Evolutionary conservation across 108 stramenopile genomes (phyloP).

Genomic region (Nitzschia inconspicua): DNA sequence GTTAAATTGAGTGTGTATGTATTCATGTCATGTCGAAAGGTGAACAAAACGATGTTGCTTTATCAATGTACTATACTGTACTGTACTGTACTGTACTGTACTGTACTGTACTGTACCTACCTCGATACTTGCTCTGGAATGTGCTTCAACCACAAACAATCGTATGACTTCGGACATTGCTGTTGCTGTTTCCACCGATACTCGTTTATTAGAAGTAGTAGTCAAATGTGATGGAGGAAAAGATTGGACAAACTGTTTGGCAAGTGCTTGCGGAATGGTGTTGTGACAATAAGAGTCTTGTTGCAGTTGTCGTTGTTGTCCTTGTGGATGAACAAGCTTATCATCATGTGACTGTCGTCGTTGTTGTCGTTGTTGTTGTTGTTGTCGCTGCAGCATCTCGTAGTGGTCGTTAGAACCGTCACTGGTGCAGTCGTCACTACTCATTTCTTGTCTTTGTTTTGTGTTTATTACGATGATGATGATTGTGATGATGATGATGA

Average conservation of each 20-base stretch:
- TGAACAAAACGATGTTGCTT: neutral
- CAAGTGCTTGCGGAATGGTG: slow-evolving; percentile 8
- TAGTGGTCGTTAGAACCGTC: no score
- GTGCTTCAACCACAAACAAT: slow-evolving; percentile 39
- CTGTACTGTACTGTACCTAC: no score
- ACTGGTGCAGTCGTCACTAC: no score
- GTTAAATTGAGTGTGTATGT: no score
- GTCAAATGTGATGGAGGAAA: neutral
- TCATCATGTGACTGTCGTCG: no score
- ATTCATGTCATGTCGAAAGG: neutral
- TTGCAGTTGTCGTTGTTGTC: no score
- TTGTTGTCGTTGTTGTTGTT: no score
- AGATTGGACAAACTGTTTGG: slow-evolving; percentile 10
- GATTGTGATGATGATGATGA: no score
- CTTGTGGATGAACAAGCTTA: no score
- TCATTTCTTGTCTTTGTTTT: no score
- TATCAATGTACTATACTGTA: neutral
- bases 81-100: neutral
- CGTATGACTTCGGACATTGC: slow-evolving; percentile 34
- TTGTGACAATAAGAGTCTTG: neutral
- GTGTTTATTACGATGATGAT: no score
- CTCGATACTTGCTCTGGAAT: slow-evolving; percentile 33
- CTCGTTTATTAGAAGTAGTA: slow-evolving; percentile 5
- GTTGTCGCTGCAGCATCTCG: no score
- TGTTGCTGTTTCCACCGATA: slow-evolving; percentile 24